Evolutionary conservation across 2,329 filamentous ascomycete species (phyloP).

Genomic region (Colletotrichum scovillei): DNA sequence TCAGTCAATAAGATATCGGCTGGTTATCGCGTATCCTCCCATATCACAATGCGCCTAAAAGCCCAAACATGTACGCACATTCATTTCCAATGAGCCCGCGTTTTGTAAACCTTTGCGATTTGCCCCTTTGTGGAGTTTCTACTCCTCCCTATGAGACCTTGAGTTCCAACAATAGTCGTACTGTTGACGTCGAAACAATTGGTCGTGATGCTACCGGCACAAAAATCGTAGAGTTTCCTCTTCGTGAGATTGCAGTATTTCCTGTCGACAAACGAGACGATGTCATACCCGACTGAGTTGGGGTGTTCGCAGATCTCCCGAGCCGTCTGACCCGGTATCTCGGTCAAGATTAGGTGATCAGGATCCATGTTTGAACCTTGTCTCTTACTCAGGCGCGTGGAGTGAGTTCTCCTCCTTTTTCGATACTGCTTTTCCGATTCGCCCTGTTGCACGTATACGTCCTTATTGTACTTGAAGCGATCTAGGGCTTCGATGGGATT

Average conservation of each 20-base stretch:
- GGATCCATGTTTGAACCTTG: background rate
- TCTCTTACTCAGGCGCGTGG: background rate
- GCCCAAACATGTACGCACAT: no score
- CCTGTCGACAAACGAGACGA: conserved; percentile 15
- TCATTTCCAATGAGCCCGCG: conserved; percentile 14
- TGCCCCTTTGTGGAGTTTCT: background rate
- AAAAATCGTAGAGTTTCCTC: conserved; percentile 9
- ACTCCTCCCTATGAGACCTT: background rate
- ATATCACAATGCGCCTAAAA: background rate
- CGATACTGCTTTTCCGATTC: background rate
- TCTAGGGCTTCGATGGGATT: conserved; percentile 35
- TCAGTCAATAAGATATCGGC: background rate
- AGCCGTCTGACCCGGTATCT: conserved; percentile 20
- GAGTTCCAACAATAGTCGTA: background rate
- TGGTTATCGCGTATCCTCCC: background rate
- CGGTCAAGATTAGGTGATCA: conserved; percentile 11
- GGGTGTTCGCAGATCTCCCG: conserved; percentile 10
- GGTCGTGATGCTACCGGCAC: background rate
- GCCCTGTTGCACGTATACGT: conserved; percentile 25
- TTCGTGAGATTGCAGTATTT: conserved; percentile 18
- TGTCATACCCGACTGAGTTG: conserved; percentile 16
- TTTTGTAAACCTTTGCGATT: background rate
- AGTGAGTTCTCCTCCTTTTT: background rate
- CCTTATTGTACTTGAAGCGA: conserved; percentile 22
- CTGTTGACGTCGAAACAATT: conserved; percentile 24